Percentiles rank a stretch among this genome's conserved stretches.
Evolutionary conservation across 176 grass and related monocot genomes (phyloP).

Genomic region (Saccharum officinarum): DNA sequence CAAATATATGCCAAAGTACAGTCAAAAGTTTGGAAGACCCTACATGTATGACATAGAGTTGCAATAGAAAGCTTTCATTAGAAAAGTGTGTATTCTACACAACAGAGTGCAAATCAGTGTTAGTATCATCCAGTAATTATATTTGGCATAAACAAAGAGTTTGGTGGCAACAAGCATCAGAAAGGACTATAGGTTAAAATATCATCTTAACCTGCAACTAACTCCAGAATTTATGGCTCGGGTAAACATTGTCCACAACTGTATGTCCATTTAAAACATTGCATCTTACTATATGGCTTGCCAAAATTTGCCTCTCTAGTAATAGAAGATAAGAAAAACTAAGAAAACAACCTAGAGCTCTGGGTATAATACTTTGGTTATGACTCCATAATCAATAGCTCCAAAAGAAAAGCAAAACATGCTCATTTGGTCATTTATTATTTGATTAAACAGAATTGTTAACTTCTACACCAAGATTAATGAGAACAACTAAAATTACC

Average conservation of each 20-base stretch:
- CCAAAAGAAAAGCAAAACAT: conserved; percentile 8
- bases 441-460: neutral
- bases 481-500: conserved; percentile 45
- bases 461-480: neutral
- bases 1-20: neutral
- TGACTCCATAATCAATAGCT: neutral
- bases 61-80: neutral
- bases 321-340: neutral
- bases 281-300: neutral
- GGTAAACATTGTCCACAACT: neutral
- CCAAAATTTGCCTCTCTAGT: neutral
- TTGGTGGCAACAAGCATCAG: neutral
- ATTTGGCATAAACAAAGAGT: neutral
- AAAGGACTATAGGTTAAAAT: neutral
- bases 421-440: neutral
- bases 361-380: neutral
- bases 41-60: neutral
- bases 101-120: neutral
- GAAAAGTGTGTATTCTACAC: neutral
- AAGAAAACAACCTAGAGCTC: neutral
- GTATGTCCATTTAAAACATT: neutral
- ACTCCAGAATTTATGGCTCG: neutral
- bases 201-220: neutral
- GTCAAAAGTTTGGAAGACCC: neutral
- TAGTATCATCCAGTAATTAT: neutral